Percentiles rank a stretch among this genome's conserved stretches.
phyloP scores from a whole-genome alignment of 805 yeast genomes.

The Torulaspora delbrueckii region DNA sequence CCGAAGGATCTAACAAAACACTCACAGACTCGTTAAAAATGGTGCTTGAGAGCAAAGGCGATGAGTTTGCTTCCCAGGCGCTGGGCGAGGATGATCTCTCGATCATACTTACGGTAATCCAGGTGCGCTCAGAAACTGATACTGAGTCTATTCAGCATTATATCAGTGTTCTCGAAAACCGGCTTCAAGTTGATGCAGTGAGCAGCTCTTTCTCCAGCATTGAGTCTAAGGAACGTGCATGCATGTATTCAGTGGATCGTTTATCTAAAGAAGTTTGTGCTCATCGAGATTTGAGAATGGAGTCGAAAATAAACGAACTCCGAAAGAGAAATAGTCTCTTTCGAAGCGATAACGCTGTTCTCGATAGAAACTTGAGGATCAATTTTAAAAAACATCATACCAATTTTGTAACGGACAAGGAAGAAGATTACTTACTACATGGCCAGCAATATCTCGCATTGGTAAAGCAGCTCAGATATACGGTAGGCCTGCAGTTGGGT shows the following conservation, averaged over 20 bases:
- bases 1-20: neutral
- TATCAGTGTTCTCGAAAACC: neutral
- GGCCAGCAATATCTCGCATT: slow-evolving; percentile 48
- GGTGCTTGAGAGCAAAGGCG: neutral
- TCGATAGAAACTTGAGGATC: slow-evolving; percentile 38
- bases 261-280: slow-evolving; percentile 14
- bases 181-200: neutral
- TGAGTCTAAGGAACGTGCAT: neutral
- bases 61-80: neutral
- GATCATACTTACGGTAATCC: neutral
- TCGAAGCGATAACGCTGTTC: slow-evolving; percentile 35
- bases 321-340: slow-evolving; percentile 18
- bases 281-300: slow-evolving; percentile 19
- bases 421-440: slow-evolving; percentile 34
- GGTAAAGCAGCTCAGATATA: slow-evolving; percentile 45
- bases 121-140: neutral
- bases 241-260: neutral
- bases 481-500: slow-evolving; percentile 40
- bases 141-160: neutral
- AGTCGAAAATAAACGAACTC: slow-evolving; percentile 10
- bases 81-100: neutral
- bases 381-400: slow-evolving; percentile 47
- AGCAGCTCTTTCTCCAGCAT: neutral
- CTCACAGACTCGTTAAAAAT: neutral
- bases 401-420: slow-evolving; percentile 58